These are phyloP conservation scores for Pochonia chlamydosporia DNA, from an alignment of 2,329 filamentous ascomycete species.

Conservation along the genomic window DNA sequence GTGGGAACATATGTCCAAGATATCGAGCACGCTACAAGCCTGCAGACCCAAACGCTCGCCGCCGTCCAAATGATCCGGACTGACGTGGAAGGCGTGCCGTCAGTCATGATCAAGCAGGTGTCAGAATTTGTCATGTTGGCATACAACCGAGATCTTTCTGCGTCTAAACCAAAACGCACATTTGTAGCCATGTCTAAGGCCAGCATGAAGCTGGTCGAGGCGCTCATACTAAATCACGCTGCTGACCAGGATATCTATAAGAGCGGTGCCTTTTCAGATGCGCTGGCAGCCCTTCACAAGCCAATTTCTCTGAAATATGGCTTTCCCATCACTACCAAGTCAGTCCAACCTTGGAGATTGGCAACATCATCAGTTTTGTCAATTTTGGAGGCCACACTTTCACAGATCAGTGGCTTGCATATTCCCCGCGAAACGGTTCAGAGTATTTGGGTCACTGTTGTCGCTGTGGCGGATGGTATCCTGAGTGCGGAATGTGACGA, in stretches of 20 bases:
- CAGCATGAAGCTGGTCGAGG: conserved; percentile 65
- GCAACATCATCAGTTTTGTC: conserved; percentile 67
- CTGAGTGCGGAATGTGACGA: conserved; percentile 55
- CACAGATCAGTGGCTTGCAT: conserved; percentile 46
- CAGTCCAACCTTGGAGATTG: conserved; percentile 69
- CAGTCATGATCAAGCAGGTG: conserved; percentile 62
- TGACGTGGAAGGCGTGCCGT: conserved; percentile 58
- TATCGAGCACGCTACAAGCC: conserved; percentile 63
- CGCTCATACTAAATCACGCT: conserved; percentile 53
- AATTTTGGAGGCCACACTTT: conserved; percentile 61
- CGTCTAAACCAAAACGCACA: conserved; percentile 53
- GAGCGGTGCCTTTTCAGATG: conserved; percentile 59
- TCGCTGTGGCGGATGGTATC: conserved; percentile 62
- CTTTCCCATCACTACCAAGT: conserved; percentile 67
- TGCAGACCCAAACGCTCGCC: conserved; percentile 66
- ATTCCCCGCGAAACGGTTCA: conserved; percentile 41
- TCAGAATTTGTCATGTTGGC: conserved; percentile 68
- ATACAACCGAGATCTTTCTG: conserved; percentile 40
- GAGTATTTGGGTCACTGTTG: conserved; percentile 65
- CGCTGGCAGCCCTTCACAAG: conserved; percentile 60
- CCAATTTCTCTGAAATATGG: conserved; percentile 77
- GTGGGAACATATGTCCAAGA: conserved; percentile 65
- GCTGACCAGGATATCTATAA: conserved; percentile 62
- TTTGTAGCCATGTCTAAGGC: conserved; percentile 87
- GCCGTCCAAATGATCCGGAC: conserved; percentile 63